Base-by-base conservation (phyloP, 345 rosid species). In the Acer yangbiense region DNA sequence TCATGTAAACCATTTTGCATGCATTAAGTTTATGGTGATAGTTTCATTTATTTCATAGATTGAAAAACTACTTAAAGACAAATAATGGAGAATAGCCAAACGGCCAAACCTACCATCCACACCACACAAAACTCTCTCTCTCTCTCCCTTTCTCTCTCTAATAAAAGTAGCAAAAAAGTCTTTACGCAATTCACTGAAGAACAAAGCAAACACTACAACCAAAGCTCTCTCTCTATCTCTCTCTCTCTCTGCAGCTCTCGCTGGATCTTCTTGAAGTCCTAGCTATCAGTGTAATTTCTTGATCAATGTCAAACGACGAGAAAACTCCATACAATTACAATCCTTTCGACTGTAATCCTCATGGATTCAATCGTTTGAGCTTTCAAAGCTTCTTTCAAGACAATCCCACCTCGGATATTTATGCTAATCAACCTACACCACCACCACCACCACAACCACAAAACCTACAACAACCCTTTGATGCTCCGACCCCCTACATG, bases 281-380 rank as follows among this genome's bases (percentile, higher is more conserved):
- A 14, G 52, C 71, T 61, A n/a, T 50, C 71, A 23, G 66, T 35
- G 39, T 35, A 68, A 10, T 41, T 50, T 69, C 64, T 62, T 35
- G 39, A 35, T 77, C 69, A 35, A 78, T 86, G 86, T 87, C 88
- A 60, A 77, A 81, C 69, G 81, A 78, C 69, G 82, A 75, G 58
- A 76, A 77, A 17, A 27, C 62, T 71, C 76, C 77, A 32, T 76
- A 46, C 66, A 50, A 63, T 35, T 80, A 41, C 32, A 86, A 85
- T 77, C 86, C 89, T 68, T 86, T 80, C 76, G 75, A 74, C 55
- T 48, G 43, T 11, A 67, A 55, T 14, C 81, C 65, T 39, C 79
- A 73, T 9, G 77, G 77, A 46, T 68, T 72, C 75, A 71, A 55
- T 75, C 67, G 75, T 7, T 62, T 71, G 58, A 5, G 67, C 52